These are phyloP conservation scores for Saitozyma podzolica DNA, from an alignment of 768 basidiomycete species.

Conservation along the genomic window DNA sequence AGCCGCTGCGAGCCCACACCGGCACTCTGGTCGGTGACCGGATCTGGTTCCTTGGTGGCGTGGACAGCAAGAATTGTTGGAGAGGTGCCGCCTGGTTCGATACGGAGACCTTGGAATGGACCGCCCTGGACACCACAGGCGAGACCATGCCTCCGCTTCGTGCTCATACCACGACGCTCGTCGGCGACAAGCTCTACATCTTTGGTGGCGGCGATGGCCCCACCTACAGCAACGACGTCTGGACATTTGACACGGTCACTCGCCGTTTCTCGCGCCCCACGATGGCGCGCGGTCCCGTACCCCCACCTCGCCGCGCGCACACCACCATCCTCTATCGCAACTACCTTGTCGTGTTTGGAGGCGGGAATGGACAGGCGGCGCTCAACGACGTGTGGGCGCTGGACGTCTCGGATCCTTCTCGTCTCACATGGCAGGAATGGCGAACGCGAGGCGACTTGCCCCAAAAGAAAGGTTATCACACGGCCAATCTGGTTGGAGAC, in stretches of 20 bases:
- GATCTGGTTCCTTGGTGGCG: conserved; percentile 87
- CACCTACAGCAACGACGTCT: conserved; percentile 78
- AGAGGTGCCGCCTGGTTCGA: conserved; percentile 82
- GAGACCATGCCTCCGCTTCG: conserved; percentile 77
- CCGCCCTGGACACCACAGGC: conserved; percentile 72
- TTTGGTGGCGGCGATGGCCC: conserved; percentile 86
- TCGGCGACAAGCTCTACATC: conserved; percentile 69
- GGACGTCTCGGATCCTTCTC: conserved; percentile 61
- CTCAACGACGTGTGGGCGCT: conserved; percentile 87
- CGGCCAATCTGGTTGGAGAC: conserved; percentile 79
- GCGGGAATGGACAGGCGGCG: conserved; percentile 89
- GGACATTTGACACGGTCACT: conserved; percentile 66
- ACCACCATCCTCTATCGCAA: conserved; percentile 72
- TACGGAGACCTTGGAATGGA: conserved; percentile 88
- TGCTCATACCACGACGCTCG: conserved; percentile 82
- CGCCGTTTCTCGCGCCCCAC: not conserved
- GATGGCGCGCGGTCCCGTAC: conserved; percentile 6
- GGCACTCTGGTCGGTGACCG: conserved; percentile 78
- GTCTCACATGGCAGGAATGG: conserved; percentile 64
- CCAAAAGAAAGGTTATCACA: conserved; percentile 71
- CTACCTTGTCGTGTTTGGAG: conserved; percentile 83
- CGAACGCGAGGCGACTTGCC: conserved; percentile 58
- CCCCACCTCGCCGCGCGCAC: conserved; percentile 80
- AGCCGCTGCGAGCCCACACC: conserved; percentile 70
- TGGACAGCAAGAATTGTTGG: conserved; percentile 73